Evolutionary conservation across 225 moss, liverwort and hornwort species (phyloP), one percentile per base, ranked within the genome.

Genomic region (Polytrichum commune): DNA sequence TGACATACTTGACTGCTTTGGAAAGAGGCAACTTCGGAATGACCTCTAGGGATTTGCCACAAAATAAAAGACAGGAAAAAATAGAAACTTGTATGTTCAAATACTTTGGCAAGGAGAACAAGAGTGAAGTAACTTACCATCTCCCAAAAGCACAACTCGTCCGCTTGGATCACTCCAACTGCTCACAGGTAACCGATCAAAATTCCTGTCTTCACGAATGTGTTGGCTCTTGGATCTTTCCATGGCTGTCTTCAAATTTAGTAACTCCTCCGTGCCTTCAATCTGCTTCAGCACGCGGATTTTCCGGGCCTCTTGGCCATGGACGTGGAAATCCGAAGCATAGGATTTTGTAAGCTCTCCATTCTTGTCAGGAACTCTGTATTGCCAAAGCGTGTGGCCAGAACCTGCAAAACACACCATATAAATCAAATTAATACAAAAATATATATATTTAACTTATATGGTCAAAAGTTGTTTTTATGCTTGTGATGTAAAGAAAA

Each of bases 121-220:
- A 32, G 58, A 55, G 53, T 57, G 46, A 46, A 46, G 46, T 30
- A n/a, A n/a, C 23, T 35, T 77, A 77, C 83, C 83, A 58, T 83
- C 83, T 70, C 83, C 83, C 68, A 80, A 61, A 74, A 83, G 80
- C 76, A 83, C 65, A 20, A 83, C 77, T 35, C 67, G 76, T 7
- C 77, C 68, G 32, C 76, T 80, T 16, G n/a, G 22, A 60, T 87
- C 85, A 71, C 82, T 88, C 85, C 90, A 90, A 27, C 73, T 81
- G 33, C 71, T 80, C 62, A 85, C 76, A 63, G 85, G 83, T 54
- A 75, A 30, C 23, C 88, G 87, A 63, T 90, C 85, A 18, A 78
- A 75, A 32, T 26, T 69, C 20, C 82, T 79, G 23, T 79, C 79
- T 71, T 90, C 90, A 61, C 87, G 85, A 63, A 90, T 76, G 8